phyloP scores from a whole-genome alignment of 225 moss, liverwort and hornwort genomes.

The Climacium dendroides region DNA sequence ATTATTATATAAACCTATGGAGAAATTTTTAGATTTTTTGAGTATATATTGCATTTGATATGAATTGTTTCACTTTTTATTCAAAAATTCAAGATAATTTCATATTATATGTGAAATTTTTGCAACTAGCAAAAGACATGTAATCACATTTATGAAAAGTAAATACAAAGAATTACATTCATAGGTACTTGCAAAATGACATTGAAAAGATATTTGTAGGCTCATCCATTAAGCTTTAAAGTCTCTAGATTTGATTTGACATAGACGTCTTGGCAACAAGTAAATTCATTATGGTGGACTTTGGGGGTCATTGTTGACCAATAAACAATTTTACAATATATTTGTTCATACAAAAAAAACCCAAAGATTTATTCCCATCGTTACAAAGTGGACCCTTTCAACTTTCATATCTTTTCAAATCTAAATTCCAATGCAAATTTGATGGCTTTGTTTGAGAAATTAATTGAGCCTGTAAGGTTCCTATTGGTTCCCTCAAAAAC shows the following conservation, averaged over 20 bases:
- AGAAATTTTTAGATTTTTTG: accelerated
- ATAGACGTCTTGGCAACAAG: not conserved
- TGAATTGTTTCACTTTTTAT: not conserved
- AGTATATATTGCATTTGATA: not conserved
- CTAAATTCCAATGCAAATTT: not conserved
- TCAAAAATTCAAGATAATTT: not conserved
- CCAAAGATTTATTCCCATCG: accelerated
- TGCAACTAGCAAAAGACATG: not conserved
- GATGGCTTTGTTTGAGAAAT: not conserved
- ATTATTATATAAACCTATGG: not conserved
- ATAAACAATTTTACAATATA: accelerated
- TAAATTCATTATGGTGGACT: accelerated
- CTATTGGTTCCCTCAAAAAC: not conserved
- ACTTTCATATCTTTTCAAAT: not conserved
- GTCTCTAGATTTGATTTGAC: not conserved
- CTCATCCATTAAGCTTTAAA: not conserved
- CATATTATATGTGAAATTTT: not conserved
- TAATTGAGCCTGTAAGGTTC: not conserved
- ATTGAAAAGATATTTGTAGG: not conserved
- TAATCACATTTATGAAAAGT: too few relatives aligned
- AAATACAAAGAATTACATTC: too few relatives aligned
- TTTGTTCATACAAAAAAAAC: not conserved
- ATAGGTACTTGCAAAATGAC: too few relatives aligned
- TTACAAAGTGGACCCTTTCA: not conserved
- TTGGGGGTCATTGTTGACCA: not conserved